These are phyloP conservation scores for Linum tenue DNA, from an alignment of 345 rosid genomes.

Conservation along the genomic window DNA sequence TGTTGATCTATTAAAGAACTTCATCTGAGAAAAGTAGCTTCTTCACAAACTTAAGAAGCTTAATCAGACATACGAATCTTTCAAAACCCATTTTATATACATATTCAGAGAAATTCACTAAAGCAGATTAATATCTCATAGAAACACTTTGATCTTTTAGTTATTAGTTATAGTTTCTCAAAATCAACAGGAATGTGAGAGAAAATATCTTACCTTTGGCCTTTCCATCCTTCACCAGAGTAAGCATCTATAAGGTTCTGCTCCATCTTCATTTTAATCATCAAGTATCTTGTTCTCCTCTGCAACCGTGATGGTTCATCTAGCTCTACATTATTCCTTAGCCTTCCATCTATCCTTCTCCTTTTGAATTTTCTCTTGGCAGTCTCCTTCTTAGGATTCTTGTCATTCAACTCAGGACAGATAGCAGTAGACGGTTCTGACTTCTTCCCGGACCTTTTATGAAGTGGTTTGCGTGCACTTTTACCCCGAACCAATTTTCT, in stretches of 20 bases:
- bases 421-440: constrained; percentile 4
- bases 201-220: constrained; percentile 68
- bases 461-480: constrained; percentile 14
- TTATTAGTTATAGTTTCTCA: neutral
- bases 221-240: constrained; percentile 97
- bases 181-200: neutral
- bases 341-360: constrained; percentile 42
- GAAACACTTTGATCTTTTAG: too few relatives aligned
- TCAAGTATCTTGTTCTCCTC: constrained; percentile 75
- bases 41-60: neutral
- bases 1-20: neutral
- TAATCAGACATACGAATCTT: neutral
- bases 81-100: neutral
- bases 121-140: neutral
- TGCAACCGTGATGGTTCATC: constrained; percentile 81
- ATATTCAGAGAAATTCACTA: neutral
- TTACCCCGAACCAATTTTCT: constrained; percentile 15
- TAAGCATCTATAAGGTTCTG: constrained; percentile 98
- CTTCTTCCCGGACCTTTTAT: constrained; percentile 26
- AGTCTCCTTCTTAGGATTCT: constrained; percentile 19
- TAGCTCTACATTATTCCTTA: constrained; percentile 37
- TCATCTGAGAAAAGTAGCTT: neutral
- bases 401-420: constrained; percentile 21
- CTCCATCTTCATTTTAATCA: constrained; percentile 89
- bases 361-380: constrained; percentile 32